Evolutionary conservation across 768 basidiomycete species (phyloP), one percentile per base, ranked within the genome.

Genomic region (Lactifluus hygrophoroides): DNA sequence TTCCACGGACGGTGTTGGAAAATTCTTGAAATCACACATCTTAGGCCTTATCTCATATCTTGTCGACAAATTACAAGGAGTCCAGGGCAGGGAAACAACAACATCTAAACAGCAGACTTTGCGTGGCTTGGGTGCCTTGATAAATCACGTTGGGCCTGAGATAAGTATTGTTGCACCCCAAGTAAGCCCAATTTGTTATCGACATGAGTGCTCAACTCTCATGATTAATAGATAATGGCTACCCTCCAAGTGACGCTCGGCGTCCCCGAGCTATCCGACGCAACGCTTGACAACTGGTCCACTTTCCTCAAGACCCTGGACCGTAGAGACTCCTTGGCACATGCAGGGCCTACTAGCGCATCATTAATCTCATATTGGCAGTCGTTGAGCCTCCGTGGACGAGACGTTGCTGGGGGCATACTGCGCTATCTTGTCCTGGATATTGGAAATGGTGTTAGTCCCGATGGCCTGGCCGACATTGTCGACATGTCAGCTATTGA

Each of bases 221-320:
- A 30, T 56, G 32, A 38, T 14, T 9, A 58, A 25, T 64, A 99
- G 95, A 86, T 97, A 64, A 93, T 98, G 89, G 93, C 95, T 0
- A 93, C 88, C 17, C 80, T 99, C 38, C 95, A 98, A 72, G 92
- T 89, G 6, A 89, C 87, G 73, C 77, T 96, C n/a, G 71, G 75
- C 34, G 77, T 90, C 11, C 79, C 80, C 0, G 86, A 87, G 59
- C 76, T 99, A 7, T 81, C 89, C 0, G 82, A 88, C 57, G 85
- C 84, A 7, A 88, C 92, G 0, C 74, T 99, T 3, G 74, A 81
- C 32, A 88, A 84, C 38, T 98, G 94, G 93, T 70, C 80, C 54
- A 76, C 73, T 25, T 96, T 97, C 71, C 72, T 95, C 60, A 78
- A 74, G 16, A 84, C 83, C 2, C 71, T 95, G 19, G 74, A 77